Base-by-base conservation (phyloP, 2,329 filamentous ascomycete genomes). In the Nothomitra cinnamomea region DNA sequence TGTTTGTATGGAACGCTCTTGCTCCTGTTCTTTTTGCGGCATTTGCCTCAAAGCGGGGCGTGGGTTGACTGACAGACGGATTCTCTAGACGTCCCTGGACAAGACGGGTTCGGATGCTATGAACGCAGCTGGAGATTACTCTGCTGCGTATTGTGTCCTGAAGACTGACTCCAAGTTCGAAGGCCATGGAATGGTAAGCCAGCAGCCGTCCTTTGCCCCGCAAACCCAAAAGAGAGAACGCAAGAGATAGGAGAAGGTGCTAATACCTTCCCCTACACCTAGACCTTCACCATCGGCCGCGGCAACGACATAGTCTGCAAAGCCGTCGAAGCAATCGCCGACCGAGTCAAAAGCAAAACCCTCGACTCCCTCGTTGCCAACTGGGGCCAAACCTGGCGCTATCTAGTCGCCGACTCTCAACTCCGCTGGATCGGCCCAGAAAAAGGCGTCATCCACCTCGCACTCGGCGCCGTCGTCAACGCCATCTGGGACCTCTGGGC, bases 61-160 rank as follows among this genome's bases (percentile, higher is more conserved):
- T 21, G 2, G 25, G 45, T 12, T 28, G n/a, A 24, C 45, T 49
- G n/a, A 49, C 24, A 28, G n/a, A 17, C 24, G 2, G 24, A 32
- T 32, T 32, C n/a, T 10, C 7, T 17, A 49, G 45, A 95, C 88
- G n/a, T 95, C 88, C 41, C 80, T 95, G 57, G 87, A 94, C 70
- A 92, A 90, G 72, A 94, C 87, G n/a, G 88, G 88, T 62, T 94
- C 87, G 7, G 89, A 95, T 77, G 89, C 87, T 63, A 95, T 95
- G 89, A 95, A 95, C 65, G 85, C 86, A 2, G 87, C 88, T 1
- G 85, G 87, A 57, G 87, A 95, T 69, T 95, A 95, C 70, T 94
- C 87, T 1, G 77, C 88, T 12, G 88, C 89, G n/a, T 95, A 95
- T 73, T 94, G 87, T 67, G 90, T 95, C 62, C 72, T 95, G 50